These are phyloP conservation scores for Arxiozyma telluris DNA, from an alignment of 1,139 yeast genomes.

Conservation along the genomic window DNA sequence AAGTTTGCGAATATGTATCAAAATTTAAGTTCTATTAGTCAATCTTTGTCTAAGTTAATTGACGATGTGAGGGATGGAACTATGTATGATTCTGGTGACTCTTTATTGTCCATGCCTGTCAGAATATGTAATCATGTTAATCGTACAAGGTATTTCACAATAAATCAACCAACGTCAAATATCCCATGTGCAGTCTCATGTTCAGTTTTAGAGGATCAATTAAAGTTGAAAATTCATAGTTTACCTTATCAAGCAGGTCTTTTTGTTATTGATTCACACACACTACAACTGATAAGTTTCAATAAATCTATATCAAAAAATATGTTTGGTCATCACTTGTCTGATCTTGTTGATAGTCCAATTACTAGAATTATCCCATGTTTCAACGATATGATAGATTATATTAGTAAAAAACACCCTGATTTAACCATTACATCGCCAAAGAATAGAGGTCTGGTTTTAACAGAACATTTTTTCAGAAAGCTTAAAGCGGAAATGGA, in stretches of 20 bases:
- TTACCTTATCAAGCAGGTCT: constrained; percentile 85
- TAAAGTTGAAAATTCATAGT: constrained; percentile 54
- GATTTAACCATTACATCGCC: constrained; percentile 30
- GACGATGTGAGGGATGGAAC: constrained; percentile 21
- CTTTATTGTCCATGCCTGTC: constrained; percentile 33
- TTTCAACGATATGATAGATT: constrained; percentile 46
- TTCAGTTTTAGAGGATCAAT: constrained; percentile 39
- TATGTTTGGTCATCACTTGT: constrained; percentile 55
- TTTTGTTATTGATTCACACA: constrained; percentile 44
- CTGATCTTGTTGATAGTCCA: constrained; percentile 44
- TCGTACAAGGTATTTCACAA: constrained; percentile 52
- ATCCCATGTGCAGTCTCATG: constrained; percentile 68
- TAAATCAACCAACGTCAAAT: constrained; percentile 37
- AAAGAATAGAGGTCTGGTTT: constrained; percentile 44
- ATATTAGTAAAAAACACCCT: constrained; percentile 41
- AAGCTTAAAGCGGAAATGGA: constrained; percentile 35
- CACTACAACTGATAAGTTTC: constrained; percentile 34
- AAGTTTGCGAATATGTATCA: constrained; percentile 27
- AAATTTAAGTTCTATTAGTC: constrained; percentile 22
- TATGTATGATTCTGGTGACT: constrained; percentile 28
- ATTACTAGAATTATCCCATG: constrained; percentile 59
- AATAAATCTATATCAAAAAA: constrained; percentile 73
- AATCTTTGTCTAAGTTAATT: constrained; percentile 26
- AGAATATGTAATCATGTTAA: constrained; percentile 42
- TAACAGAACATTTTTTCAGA: constrained; percentile 87